A percentile compares a stretch with the other conserved stretches of the same genome.
phyloP scores from a whole-genome alignment of 768 basidiomycete genomes.

The Leucosporidium creatinivorum region DNA sequence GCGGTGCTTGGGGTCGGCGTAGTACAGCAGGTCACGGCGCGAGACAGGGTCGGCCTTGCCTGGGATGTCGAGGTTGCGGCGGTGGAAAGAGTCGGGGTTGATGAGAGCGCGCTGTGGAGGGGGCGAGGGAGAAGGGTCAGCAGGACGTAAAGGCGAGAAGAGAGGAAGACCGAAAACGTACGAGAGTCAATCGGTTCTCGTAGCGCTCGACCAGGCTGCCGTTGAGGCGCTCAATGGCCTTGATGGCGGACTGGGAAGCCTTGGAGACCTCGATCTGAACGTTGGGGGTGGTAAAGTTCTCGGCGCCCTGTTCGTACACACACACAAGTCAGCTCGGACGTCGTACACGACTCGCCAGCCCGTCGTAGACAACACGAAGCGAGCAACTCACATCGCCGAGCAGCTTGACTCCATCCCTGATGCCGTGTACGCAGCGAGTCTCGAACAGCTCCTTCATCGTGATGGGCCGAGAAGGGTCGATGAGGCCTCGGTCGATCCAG shows the following conservation, averaged over 20 bases:
- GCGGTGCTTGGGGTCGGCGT: constrained; percentile 32
- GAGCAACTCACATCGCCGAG: constrained; percentile 61
- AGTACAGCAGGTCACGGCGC: constrained; percentile 38
- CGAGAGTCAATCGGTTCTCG: constrained; percentile 71
- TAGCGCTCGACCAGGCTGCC: constrained; percentile 83
- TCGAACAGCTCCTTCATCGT: constrained; percentile 76
- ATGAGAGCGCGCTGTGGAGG: constrained; percentile 27
- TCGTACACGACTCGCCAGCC: background rate
- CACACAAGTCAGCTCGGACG: background rate
- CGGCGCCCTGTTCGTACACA: constrained; percentile 55
- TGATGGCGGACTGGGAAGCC: constrained; percentile 77
- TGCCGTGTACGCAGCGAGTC: constrained; percentile 80
- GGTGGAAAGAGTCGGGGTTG: constrained; percentile 26
- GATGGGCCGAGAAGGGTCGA: constrained; percentile 73
- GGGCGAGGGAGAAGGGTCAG: background rate
- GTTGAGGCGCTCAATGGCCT: constrained; percentile 70
- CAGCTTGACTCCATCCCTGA: constrained; percentile 80
- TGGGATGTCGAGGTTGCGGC: constrained; percentile 14
- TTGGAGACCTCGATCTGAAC: constrained; percentile 73
- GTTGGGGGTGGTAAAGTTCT: constrained; percentile 51
- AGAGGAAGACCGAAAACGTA: constrained; percentile 5
- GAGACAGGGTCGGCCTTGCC: constrained; percentile 36
- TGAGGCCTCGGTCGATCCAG: constrained; percentile 79
- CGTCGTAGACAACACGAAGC: background rate
- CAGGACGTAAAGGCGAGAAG: background rate